These are phyloP conservation scores for Trichosporon ovoides DNA, from an alignment of 1,284 basidiomycete genomes.

Conservation along the genomic window DNA sequence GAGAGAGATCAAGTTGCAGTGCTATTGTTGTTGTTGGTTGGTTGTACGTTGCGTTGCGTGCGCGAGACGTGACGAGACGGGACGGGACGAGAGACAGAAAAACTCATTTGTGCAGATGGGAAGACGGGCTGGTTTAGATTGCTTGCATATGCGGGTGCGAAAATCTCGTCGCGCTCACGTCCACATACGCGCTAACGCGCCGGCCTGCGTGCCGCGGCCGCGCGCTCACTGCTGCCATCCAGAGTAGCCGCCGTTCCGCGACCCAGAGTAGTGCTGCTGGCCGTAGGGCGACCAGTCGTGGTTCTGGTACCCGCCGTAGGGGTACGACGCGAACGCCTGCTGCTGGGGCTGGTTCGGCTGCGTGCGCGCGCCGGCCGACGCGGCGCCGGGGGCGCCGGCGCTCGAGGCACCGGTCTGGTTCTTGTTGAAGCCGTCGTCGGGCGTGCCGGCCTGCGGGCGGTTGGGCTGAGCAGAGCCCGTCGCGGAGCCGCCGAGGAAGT, in stretches of 20 bases:
- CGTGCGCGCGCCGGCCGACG: conserved; percentile 11
- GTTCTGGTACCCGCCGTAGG: conserved; percentile 30
- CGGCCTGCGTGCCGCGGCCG: neutral
- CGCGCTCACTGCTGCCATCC: conserved; percentile 32
- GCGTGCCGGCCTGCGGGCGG: conserved; percentile 34
- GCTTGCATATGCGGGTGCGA: conserved; percentile 4
- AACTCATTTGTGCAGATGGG: neutral
- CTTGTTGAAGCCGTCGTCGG: conserved; percentile 43
- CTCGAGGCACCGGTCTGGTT: conserved; percentile 11
- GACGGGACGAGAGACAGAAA: neutral
- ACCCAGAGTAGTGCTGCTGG: conserved; percentile 24
- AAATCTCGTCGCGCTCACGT: neutral
- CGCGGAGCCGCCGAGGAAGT: conserved; percentile 31
- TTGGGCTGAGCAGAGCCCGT: conserved; percentile 18
- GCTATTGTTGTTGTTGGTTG: too few relatives aligned
- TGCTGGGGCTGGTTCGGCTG: conserved; percentile 29
- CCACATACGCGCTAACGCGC: neutral
- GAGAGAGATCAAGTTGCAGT: too few relatives aligned
- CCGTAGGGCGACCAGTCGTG: conserved; percentile 37
- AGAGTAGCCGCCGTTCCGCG: conserved; percentile 30
- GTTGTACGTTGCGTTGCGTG: too few relatives aligned
- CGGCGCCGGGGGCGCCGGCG: conserved; percentile 15
- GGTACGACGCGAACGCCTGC: conserved; percentile 29
- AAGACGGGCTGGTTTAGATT: neutral
- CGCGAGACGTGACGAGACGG: neutral